Conservation (phyloP, 768 basidiomycete genomes). For the Hirschioporus abietinus region DNA sequence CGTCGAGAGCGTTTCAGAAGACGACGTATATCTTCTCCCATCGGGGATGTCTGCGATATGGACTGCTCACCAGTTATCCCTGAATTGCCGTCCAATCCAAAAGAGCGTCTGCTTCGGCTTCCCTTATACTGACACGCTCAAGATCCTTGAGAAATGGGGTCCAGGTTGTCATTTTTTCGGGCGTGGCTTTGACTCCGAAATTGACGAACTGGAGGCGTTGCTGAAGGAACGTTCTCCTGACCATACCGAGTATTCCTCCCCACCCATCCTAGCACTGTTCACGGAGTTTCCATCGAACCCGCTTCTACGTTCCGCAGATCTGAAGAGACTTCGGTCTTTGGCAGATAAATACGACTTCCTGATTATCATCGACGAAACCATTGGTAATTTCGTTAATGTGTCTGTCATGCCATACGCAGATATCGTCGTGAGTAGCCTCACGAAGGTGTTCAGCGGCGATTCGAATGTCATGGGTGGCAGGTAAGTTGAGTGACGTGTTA, state of each 20-base stretch:
- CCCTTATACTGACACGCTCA: constrained; percentile 92
- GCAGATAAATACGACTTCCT: constrained; percentile 88
- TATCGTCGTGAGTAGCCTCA: constrained; percentile 85
- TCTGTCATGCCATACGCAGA: constrained; percentile 84
- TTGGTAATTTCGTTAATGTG: constrained; percentile 93
- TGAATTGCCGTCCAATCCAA: constrained; percentile 45
- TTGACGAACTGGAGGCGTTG: constrained; percentile 64
- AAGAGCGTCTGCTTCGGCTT: constrained; percentile 97
- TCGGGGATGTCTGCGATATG: constrained; percentile 95
- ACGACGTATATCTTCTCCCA: constrained; percentile 85
- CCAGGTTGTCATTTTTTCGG: constrained; percentile 90
- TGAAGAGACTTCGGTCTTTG: constrained; percentile 65
- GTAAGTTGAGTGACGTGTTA: constrained; percentile 37
- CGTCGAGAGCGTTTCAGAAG: constrained; percentile 64
- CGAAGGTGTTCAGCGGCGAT: constrained; percentile 93
- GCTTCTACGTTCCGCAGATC: constrained; percentile 77
- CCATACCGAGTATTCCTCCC: constrained; percentile 32
- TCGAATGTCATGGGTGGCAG: constrained; percentile 98
- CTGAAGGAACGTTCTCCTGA: constrained; percentile 40
- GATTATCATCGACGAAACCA: constrained; percentile 88
- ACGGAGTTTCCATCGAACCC: constrained; percentile 97
- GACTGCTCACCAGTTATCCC: constrained; percentile 74
- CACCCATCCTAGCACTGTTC: constrained; percentile 76
- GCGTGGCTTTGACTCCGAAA: constrained; percentile 67
- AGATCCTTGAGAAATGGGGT: constrained; percentile 94